A percentile compares a stretch with the other conserved stretches of the same genome.
phyloP scores from a whole-genome alignment of 2,329 filamentous ascomycete species.

The Metarhizium album region DNA sequence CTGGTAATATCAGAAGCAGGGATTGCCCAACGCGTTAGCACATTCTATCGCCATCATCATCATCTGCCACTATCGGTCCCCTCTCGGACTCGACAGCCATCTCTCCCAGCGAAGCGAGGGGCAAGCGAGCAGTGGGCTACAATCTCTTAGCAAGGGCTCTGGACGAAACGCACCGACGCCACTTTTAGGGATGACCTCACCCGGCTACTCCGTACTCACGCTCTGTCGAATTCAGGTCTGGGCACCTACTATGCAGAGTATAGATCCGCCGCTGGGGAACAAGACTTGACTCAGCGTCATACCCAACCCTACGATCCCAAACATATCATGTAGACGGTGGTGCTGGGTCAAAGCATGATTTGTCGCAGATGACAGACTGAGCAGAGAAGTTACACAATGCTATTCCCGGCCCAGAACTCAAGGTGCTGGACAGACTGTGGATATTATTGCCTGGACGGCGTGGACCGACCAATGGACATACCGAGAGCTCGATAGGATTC shows the following conservation, averaged over 20 bases:
- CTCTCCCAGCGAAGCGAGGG: neutral
- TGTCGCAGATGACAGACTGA: constrained; percentile 22
- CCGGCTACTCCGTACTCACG: neutral
- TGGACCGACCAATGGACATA: constrained; percentile 10
- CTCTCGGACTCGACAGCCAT: neutral
- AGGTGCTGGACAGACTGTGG: constrained; percentile 14
- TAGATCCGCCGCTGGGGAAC: neutral
- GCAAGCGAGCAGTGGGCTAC: neutral
- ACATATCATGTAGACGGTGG: neutral
- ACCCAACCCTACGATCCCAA: neutral
- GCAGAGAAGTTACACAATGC: constrained; percentile 18
- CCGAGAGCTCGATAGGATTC: neutral
- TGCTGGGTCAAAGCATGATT: constrained; percentile 11
- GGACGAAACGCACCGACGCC: neutral
- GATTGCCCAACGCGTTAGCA: neutral
- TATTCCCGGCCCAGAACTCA: constrained; percentile 19
- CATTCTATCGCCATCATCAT: neutral
- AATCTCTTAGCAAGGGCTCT: neutral
- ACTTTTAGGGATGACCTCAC: neutral
- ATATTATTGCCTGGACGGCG: constrained; percentile 18
- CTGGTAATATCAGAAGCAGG: neutral
- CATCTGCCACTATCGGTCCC: neutral
- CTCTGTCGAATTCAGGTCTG: too few relatives aligned
- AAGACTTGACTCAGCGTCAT: neutral
- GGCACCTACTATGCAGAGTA: too few relatives aligned